Evolutionary conservation across 2,329 filamentous ascomycete species (phyloP).

Genomic region (Phialophora verrucosa): DNA sequence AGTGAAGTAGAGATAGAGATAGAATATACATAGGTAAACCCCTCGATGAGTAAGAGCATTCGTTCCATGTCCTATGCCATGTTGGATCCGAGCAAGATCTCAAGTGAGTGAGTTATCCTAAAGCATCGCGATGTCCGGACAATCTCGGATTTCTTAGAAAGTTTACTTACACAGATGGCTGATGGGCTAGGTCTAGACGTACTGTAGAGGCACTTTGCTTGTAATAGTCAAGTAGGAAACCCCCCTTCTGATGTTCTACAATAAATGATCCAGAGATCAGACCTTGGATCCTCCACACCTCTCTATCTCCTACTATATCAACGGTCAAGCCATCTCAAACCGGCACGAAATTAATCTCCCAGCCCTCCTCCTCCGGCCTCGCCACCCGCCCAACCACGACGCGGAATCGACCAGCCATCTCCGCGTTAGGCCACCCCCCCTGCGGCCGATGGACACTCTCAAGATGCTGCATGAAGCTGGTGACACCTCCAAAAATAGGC

Average conservation of each 20-base stretch:
- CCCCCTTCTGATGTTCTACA: background rate
- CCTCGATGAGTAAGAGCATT: too few relatives aligned
- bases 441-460: conserved; percentile 45
- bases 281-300: background rate
- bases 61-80: too few relatives aligned
- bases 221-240: too few relatives aligned
- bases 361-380: conserved; percentile 47
- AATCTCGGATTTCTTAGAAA: too few relatives aligned
- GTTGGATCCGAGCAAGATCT: too few relatives aligned
- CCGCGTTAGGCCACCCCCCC: conserved; percentile 43
- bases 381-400: conserved; percentile 52
- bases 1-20: too few relatives aligned
- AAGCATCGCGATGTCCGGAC: too few relatives aligned
- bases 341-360: conserved; percentile 56
- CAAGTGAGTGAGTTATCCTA: too few relatives aligned
- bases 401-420: conserved; percentile 50
- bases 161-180: background rate
- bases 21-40: too few relatives aligned
- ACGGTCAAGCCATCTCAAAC: background rate
- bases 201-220: background rate
- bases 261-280: background rate
- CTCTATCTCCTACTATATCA: too few relatives aligned
- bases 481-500: conserved; percentile 49
- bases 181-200: too few relatives aligned
- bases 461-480: conserved; percentile 54